phyloP scores from a whole-genome alignment of 306 rosid genomes.

The Dicorynia guianensis region DNA sequence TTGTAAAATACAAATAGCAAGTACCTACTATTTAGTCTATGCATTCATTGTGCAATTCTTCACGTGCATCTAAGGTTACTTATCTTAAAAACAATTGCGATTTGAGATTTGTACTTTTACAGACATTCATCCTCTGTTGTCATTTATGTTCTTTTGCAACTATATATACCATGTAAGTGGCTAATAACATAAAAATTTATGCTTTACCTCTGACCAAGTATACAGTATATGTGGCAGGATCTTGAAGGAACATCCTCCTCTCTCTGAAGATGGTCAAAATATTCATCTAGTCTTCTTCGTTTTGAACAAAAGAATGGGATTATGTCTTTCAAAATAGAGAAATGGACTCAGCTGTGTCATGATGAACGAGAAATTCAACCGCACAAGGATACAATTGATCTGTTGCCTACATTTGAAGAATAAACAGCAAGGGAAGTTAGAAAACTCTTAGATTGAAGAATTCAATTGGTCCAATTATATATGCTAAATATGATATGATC shows the following conservation, averaged over 20 bases:
- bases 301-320: slow-evolving; percentile 33
- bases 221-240: slow-evolving; percentile 7
- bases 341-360: slow-evolving; percentile 61
- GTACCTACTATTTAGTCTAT: too few relatives aligned
- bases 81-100: too few relatives aligned
- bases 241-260: slow-evolving; percentile 24
- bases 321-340: slow-evolving; percentile 4
- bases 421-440: slow-evolving; percentile 18
- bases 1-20: too few relatives aligned
- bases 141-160: slow-evolving; percentile 8
- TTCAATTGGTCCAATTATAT: slow-evolving; percentile 10
- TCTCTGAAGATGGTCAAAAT: not conserved
- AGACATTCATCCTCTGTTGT: not conserved
- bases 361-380: slow-evolving; percentile 67
- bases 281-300: slow-evolving; percentile 34
- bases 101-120: too few relatives aligned
- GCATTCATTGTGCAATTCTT: too few relatives aligned
- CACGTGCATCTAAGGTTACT: too few relatives aligned
- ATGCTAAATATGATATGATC: not conserved
- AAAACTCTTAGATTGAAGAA: slow-evolving; percentile 9
- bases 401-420: slow-evolving; percentile 69
- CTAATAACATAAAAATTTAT: slow-evolving; percentile 4
- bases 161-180: not conserved
- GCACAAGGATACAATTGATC: slow-evolving; percentile 74
- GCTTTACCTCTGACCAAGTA: not conserved